phyloP scores from a whole-genome alignment of 345 rosid species.

The Excoecaria agallocha region DNA sequence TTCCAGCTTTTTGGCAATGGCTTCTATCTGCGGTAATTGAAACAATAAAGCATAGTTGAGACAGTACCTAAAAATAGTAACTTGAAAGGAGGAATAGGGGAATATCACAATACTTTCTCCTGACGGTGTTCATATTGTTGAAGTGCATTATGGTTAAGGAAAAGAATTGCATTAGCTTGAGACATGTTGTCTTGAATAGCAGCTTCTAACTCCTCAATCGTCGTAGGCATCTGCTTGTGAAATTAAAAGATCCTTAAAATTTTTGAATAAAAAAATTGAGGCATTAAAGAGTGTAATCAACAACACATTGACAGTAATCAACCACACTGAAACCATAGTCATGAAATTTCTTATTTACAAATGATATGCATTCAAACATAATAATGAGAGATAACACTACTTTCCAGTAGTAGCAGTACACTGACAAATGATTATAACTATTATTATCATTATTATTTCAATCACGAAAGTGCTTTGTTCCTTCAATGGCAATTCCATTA shows the following conservation, averaged over 20 bases:
- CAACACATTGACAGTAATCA: no score
- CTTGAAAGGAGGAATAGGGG: constrained; percentile 1
- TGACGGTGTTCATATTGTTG: constrained; percentile 81
- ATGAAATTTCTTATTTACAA: no score
- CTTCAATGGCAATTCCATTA: neutral
- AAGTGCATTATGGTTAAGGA: constrained; percentile 72
- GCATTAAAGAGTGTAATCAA: neutral
- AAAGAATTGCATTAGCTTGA: constrained; percentile 83
- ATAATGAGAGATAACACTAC: no score
- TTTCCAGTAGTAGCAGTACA: no score
- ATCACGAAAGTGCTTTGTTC: neutral
- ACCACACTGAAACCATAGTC: no score
- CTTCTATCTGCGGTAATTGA: constrained; percentile 46
- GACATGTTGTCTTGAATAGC: constrained; percentile 74
- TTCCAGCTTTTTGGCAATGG: constrained; percentile 52
- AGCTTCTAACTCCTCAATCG: constrained; percentile 87
- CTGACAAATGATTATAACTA: neutral
- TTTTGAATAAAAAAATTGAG: neutral
- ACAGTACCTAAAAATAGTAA: neutral
- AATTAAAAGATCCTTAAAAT: neutral
- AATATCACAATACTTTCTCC: constrained; percentile 43
- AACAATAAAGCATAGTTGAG: constrained; percentile 7
- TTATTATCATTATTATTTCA: neutral
- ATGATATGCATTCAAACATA: no score
- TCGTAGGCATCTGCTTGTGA: constrained; percentile 34